phyloP scores from a whole-genome alignment of 129 eudicot genomes.

The Flaveria trinervia region DNA sequence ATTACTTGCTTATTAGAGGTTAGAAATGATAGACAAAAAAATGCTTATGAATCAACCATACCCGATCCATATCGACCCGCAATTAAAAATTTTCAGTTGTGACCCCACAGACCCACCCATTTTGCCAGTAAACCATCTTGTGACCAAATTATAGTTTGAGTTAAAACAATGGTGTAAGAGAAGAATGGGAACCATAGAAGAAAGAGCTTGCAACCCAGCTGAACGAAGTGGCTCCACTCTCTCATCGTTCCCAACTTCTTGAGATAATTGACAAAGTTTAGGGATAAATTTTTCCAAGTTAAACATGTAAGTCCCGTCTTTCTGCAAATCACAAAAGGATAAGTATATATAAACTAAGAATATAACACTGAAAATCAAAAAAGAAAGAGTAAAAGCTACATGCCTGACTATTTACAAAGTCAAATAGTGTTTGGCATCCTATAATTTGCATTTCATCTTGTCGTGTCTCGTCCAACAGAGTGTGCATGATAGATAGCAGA shows the following conservation, averaged over 20 bases:
- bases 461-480: constrained; percentile 68
- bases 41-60: background rate
- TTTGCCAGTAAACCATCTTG: constrained; percentile 10
- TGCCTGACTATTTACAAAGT: constrained; percentile 68
- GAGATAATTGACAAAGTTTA: constrained; percentile 67
- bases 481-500: constrained; percentile 66
- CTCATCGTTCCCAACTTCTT: constrained; percentile 66
- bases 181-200: constrained; percentile 46
- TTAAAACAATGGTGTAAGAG: constrained; percentile 11
- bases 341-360: constrained; percentile 3
- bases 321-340: constrained; percentile 40
- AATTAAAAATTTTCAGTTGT: background rate
- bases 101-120: background rate
- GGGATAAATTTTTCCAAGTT: constrained; percentile 71
- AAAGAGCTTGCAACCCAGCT: constrained; percentile 69
- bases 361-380: background rate
- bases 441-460: constrained; percentile 70
- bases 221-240: constrained; percentile 53
- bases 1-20: background rate
- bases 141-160: background rate
- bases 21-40: background rate
- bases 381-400: background rate
- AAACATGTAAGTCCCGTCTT: constrained; percentile 67
- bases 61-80: background rate
- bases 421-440: constrained; percentile 78